These are phyloP conservation scores for Penicillium sp. DNA, from an alignment of 2,329 filamentous ascomycete genomes.

Conservation along the genomic window DNA sequence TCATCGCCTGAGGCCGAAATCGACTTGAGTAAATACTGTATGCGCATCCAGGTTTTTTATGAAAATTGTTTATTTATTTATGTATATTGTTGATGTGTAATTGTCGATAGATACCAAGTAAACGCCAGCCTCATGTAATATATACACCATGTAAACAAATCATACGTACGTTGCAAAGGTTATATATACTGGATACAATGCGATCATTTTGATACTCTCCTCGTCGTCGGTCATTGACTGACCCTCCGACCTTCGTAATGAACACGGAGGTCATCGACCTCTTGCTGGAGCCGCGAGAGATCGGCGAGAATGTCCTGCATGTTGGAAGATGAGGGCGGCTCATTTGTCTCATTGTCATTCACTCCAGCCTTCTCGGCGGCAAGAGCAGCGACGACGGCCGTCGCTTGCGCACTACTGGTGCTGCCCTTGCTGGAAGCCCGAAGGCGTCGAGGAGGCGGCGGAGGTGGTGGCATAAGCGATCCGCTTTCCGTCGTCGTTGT, in stretches of 20 bases:
- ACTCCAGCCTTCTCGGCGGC: constrained; percentile 20
- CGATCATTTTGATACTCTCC: background rate
- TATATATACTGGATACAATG: background rate
- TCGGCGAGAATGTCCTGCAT: constrained; percentile 66
- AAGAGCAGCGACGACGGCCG: constrained; percentile 15
- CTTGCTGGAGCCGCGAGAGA: constrained; percentile 65
- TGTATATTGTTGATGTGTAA: background rate
- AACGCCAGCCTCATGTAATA: background rate
- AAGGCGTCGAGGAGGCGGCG: constrained; percentile 46
- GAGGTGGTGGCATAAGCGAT: constrained; percentile 37
- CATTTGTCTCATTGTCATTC: constrained; percentile 20
- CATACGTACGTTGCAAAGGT: background rate
- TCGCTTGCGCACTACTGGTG: constrained; percentile 22
- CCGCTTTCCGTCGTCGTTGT: constrained; percentile 16
- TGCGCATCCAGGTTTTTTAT: too few species aligned
- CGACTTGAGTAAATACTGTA: too few species aligned
- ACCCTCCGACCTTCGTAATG: constrained; percentile 34
- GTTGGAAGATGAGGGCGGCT: constrained; percentile 35
- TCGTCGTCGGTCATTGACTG: constrained; percentile 19
- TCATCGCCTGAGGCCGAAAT: background rate
- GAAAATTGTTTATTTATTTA: too few species aligned
- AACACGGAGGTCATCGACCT: constrained; percentile 61
- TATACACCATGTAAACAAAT: background rate
- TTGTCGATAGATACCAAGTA: background rate
- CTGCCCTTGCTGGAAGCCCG: constrained; percentile 41